Evolutionary conservation across 495 filamentous ascomycete genomes (phyloP), one percentile per base, ranked within the genome.

Genomic region (Penicillium nucicola): DNA sequence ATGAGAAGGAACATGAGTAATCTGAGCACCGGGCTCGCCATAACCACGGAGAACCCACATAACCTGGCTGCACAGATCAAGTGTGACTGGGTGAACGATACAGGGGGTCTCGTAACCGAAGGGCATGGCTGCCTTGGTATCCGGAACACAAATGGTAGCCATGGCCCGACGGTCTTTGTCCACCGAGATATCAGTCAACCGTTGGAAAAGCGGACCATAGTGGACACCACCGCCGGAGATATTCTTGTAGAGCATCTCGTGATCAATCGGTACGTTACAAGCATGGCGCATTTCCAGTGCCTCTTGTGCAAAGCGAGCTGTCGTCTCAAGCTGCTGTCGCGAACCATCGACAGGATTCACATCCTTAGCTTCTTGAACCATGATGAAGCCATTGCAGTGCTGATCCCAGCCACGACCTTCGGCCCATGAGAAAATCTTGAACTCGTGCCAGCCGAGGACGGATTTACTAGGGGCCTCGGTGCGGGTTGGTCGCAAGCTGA

Each of bases 121-220:
- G 0, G 79, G 79, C 78, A 82, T 82, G 17, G 58, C 63, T 8
- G 65, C 45, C 4, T 57, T 68, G 8, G 77, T 79, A 35, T 82
- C 72, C 1, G 70, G 69, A 13, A 74, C 58, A 10, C 50, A n/a
- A n/a, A 73, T 57, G 6, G 57, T 65, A 1, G 66, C 76, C 7
- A 64, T 61, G 23, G 62, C 57, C 32, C 52, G 36, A 10, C 41
- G 13, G 14, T 45, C 30, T 4, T 37, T 35, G 49, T 40, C 37
- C 1, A 61, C 50, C 10, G 48, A 55, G 46, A 69, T 68, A 13
- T 55, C 56, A 12, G 53, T 61, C 48, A 74, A 48, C 2, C 61
- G 61, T 18, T 61, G 48, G 51, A 71, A 68, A 8, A 56, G 17
- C 1, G 65, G 67, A 0, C 79, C 74, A 52, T 69, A 75, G 12